Conservation (phyloP, 371 early-diverging fungal species). For the Choanephora cucurbitarum region DNA sequence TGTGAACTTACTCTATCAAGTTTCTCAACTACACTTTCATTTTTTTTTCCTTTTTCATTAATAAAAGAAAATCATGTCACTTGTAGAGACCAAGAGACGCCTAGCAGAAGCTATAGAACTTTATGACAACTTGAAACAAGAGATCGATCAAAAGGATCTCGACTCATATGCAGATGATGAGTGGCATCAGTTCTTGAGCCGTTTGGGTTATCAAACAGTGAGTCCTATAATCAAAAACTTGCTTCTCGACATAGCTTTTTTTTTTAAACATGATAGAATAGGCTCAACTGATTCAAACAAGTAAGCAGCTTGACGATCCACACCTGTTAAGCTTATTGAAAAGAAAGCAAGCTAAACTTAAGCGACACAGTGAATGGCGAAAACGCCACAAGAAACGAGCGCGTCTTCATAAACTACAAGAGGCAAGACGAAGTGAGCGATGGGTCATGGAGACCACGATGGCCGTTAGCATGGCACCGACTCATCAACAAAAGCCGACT, state of each 20-base stretch:
- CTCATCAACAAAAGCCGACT: constrained; percentile 1
- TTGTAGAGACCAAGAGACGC: constrained; percentile 15
- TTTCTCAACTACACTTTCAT: too few species aligned
- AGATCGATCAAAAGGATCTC: background rate
- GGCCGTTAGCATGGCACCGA: constrained; percentile 12
- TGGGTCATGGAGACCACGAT: constrained; percentile 21
- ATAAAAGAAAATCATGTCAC: too few species aligned
- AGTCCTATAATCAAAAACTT: background rate
- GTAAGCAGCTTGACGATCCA: constrained; percentile 6
- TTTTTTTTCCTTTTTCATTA: background rate
- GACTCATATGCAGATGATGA: constrained; percentile 14
- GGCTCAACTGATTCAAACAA: constrained; percentile 23
- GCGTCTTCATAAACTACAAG: constrained; percentile 1
- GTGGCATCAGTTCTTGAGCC: constrained; percentile 15
- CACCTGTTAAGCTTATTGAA: constrained; percentile 2
- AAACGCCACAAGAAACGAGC: constrained; percentile 15
- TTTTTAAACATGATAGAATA: constrained; percentile 4
- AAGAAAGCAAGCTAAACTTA: constrained; percentile 16
- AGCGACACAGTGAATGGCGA: constrained; percentile 19
- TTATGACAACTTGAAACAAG: constrained; percentile 15
- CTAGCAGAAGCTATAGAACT: constrained; percentile 19
- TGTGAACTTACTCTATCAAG: too few species aligned
- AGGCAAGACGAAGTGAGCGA: constrained; percentile 4
- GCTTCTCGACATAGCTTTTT: background rate
- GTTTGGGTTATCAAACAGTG: constrained; percentile 22